Conservation (phyloP, 2,329 filamentous ascomycete species). For the Colletotrichum orbiculare region DNA sequence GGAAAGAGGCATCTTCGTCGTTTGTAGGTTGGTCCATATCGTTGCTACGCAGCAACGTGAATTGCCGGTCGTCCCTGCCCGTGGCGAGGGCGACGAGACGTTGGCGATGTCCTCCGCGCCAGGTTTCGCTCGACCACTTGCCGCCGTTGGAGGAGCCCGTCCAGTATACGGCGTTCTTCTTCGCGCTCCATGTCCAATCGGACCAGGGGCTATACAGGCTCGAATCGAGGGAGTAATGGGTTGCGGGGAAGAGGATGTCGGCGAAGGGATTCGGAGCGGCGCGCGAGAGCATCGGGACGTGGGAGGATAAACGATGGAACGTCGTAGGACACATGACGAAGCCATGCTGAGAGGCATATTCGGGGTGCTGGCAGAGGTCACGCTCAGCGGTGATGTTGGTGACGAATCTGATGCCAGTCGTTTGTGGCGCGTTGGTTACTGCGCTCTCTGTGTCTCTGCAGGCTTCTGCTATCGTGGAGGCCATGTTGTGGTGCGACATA, state of each 20-base stretch:
- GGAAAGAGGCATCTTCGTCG: slow-evolving; percentile 47
- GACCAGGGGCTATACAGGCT: slow-evolving; percentile 53
- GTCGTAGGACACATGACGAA: slow-evolving; percentile 56
- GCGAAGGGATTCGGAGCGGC: slow-evolving; percentile 58
- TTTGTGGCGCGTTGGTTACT: background rate
- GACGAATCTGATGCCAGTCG: slow-evolving; percentile 50
- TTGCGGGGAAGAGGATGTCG: slow-evolving; percentile 63
- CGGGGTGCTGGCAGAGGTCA: slow-evolving; percentile 57
- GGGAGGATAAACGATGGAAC: slow-evolving; percentile 51
- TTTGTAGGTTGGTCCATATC: too few relatives aligned
- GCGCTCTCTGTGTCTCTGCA: slow-evolving; percentile 39
- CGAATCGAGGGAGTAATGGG: slow-evolving; percentile 55
- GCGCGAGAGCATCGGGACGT: slow-evolving; percentile 59
- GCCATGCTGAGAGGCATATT: slow-evolving; percentile 57
- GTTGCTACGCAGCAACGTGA: background rate
- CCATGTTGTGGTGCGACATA: background rate
- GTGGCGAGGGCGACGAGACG: slow-evolving; percentile 53
- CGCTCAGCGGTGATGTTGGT: slow-evolving; percentile 12
- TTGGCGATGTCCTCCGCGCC: slow-evolving; percentile 55
- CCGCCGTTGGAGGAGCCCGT: slow-evolving; percentile 66
- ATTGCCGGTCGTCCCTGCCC: slow-evolving; percentile 36
- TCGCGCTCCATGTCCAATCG: slow-evolving; percentile 57
- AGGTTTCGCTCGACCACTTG: slow-evolving; percentile 50
- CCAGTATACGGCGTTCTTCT: slow-evolving; percentile 66
- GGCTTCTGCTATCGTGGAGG: slow-evolving; percentile 6